Evolutionary conservation across 1,284 basidiomycete species (phyloP).

Genomic region (Melampsora americana): DNA sequence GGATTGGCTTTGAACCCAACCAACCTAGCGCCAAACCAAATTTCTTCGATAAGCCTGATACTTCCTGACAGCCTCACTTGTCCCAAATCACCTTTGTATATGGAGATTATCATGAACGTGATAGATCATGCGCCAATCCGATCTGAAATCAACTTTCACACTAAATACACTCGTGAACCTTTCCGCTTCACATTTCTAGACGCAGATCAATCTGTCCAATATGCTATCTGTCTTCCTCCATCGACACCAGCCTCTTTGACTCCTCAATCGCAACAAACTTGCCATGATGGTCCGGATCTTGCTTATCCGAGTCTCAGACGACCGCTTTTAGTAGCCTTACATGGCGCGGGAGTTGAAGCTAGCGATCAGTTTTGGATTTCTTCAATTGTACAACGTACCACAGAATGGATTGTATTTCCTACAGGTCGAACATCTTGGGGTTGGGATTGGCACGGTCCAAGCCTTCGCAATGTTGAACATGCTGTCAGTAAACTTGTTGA

Average conservation of each 20-base stretch:
- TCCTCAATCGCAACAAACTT: too few species aligned
- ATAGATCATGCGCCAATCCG: too few species aligned
- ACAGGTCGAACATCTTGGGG: constrained; percentile 70
- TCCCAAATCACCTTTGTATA: constrained; percentile 57
- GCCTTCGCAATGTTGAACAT: constrained; percentile 64
- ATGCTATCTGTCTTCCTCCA: too few species aligned
- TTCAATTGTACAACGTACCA: constrained; percentile 61
- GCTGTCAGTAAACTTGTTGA: constrained; percentile 60
- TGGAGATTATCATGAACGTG: constrained; percentile 45
- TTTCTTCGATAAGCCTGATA: too few species aligned
- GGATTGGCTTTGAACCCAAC: too few species aligned
- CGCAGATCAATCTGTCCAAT: too few species aligned
- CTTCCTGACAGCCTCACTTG: constrained; percentile 8
- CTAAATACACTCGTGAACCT: too few species aligned
- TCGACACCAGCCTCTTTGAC: too few species aligned
- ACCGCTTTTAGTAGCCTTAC: constrained; percentile 70
- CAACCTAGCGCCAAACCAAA: too few species aligned
- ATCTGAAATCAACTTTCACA: too few species aligned
- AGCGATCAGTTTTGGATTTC: constrained; percentile 62
- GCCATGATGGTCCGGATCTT: too few species aligned
- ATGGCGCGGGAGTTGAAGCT: constrained; percentile 73
- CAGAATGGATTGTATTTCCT: constrained; percentile 69
- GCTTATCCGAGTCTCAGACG: constrained; percentile 24
- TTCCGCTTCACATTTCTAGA: too few species aligned
- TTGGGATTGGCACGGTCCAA: constrained; percentile 78